Evolutionary conservation across 352 stramenopile genomes (phyloP).

Genomic region (Plasmopara halstedii): DNA sequence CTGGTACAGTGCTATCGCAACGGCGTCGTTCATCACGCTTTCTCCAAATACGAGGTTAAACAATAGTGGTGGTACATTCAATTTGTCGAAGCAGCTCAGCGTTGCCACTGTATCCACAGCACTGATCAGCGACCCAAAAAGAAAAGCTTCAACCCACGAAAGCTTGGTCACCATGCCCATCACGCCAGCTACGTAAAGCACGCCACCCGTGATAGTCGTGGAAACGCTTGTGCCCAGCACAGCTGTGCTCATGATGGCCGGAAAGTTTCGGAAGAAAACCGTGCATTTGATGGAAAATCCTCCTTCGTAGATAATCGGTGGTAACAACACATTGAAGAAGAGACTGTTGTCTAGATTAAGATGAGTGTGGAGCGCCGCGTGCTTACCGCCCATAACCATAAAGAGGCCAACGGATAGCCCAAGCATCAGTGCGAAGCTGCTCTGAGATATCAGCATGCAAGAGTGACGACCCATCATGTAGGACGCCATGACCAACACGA

Average conservation of each 20-base stretch:
- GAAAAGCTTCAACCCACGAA: slow-evolving; percentile 86
- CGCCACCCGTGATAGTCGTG: slow-evolving; percentile 64
- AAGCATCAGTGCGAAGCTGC: slow-evolving; percentile 77
- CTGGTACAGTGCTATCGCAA: slow-evolving; percentile 91
- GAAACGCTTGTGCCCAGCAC: slow-evolving; percentile 74
- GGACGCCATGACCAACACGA: slow-evolving; percentile 83
- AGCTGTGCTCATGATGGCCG: slow-evolving; percentile 78
- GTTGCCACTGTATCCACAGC: slow-evolving; percentile 92
- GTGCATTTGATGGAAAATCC: slow-evolving; percentile 82
- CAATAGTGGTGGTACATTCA: slow-evolving; percentile 77
- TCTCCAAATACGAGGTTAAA: slow-evolving; percentile 96
- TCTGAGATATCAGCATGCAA: slow-evolving; percentile 82
- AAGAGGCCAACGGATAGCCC: slow-evolving; percentile 63
- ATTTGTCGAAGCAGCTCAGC: slow-evolving; percentile 89
- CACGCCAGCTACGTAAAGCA: slow-evolving; percentile 59
- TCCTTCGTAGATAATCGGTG: slow-evolving; percentile 83
- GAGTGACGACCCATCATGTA: slow-evolving; percentile 82
- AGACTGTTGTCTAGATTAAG: slow-evolving; percentile 84
- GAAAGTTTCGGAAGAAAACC: slow-evolving; percentile 82
- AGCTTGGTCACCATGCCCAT: slow-evolving; percentile 60
- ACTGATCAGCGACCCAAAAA: slow-evolving; percentile 90
- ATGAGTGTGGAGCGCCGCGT: slow-evolving; percentile 59
- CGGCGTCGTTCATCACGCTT: slow-evolving; percentile 91
- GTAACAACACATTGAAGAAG: slow-evolving; percentile 82
- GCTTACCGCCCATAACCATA: slow-evolving; percentile 58